phyloP scores from a whole-genome alignment of 2,329 filamentous ascomycete genomes.

The Penicillium carneum region DNA sequence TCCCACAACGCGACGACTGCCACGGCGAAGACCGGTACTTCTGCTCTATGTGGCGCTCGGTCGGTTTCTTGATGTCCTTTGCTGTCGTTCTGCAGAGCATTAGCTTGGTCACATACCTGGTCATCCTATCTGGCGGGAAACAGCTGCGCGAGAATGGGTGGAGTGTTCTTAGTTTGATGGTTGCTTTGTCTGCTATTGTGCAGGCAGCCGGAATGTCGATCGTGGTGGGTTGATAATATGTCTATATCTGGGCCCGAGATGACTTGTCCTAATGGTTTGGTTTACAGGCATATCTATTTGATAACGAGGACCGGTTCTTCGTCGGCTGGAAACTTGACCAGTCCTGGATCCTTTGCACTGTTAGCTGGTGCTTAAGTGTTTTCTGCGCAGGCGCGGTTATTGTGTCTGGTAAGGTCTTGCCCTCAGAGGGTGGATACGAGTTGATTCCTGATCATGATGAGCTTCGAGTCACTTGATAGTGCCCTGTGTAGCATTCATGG shows the following conservation, averaged over 20 bases:
- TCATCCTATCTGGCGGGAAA: conserved; percentile 80
- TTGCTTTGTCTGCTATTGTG: conserved; percentile 70
- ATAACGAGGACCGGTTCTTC: conserved; percentile 83
- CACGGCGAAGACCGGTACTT: conserved; percentile 73
- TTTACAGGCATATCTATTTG: conserved; percentile 77
- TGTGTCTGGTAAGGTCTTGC: conserved; percentile 72
- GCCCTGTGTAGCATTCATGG: background rate
- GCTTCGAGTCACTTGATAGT: conserved; percentile 18
- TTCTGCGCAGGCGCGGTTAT: conserved; percentile 66
- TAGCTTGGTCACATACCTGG: conserved; percentile 77
- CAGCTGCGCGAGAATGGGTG: conserved; percentile 82
- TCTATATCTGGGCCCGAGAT: background rate
- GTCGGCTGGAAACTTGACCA: conserved; percentile 81
- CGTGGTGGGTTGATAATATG: conserved; percentile 68
- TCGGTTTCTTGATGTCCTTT: conserved; percentile 87
- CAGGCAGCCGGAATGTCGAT: conserved; percentile 81
- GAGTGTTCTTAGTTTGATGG: conserved; percentile 73
- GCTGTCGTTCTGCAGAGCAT: conserved; percentile 82
- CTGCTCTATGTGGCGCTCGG: conserved; percentile 88
- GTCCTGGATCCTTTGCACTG: conserved; percentile 76
- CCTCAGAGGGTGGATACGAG: conserved; percentile 86
- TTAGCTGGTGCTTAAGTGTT: conserved; percentile 65
- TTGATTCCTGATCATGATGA: conserved; percentile 63
- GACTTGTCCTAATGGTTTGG: conserved; percentile 11
- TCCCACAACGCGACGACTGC: conserved; percentile 74